Base-by-base conservation (phyloP, 345 rosid genomes). In the Combretum micranthum region DNA sequence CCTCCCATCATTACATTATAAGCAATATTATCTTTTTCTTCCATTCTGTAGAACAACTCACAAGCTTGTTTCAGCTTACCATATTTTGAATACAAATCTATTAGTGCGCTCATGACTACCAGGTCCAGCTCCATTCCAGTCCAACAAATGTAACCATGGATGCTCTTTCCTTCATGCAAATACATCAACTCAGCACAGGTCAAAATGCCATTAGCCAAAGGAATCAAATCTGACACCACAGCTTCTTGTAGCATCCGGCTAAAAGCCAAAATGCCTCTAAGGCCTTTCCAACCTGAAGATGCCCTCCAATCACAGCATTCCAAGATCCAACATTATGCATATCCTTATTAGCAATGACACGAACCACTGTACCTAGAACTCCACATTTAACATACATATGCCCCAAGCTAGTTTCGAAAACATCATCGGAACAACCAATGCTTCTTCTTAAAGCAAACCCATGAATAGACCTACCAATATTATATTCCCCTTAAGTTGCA, bases 1-100 rank as follows among this genome's bases (percentile, higher is more conserved):
- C 75, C 75, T 47, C 61, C 56, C 72, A 75, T 64, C 69, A 75
- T 67, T 21, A 75, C 79, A 51, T 60, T 60, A 25, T n/a, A n/a
- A n/a, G n/a, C n/a, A n/a, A n/a, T n/a, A n/a, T n/a, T n/a, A n/a
- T n/a, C n/a, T n/a, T n/a, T 61, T 20, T 47, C 60, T 54, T 57
- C 72, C 45, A 60, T 49, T 57, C 52, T 46, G 39, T 61, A 50
- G 53, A 68, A 73, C 53, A 73, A 39, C 46, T 57, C 51, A 52
- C 62, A 64, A 18, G 77, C 77, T 61, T 57, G 70, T 53, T 37
- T 32, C 23, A 69, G 32, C 20, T 54, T 56, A 15, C 61, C 65
- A 67, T 64, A 68, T 56, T 54, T 60, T 44, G 68, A 64, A 52
- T 73, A 73, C 78, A 74, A 60, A 58, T 74, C 74, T n/a, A n/a